Evolutionary conservation across 169 alveolate genomes (phyloP), one percentile per base, ranked within the genome.

Genomic region (Babesia microti): DNA sequence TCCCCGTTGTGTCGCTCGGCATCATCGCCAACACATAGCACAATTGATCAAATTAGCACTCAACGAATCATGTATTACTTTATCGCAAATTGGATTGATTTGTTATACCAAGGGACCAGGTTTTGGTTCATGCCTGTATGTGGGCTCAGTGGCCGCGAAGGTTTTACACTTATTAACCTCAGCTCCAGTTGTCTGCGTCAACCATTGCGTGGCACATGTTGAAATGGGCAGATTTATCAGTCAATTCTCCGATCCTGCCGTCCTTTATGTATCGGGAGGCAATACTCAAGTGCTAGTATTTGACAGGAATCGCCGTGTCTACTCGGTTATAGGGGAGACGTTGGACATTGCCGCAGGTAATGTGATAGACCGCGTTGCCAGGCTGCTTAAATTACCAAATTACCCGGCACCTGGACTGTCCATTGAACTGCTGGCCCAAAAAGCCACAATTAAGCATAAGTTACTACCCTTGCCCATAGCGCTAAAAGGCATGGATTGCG

Each of bases 21-120:
- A 93, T 73, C 99, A 95, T 59, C 79, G 97, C 65, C 67, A 73
- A 41, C 80, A 89, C 54, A 79, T 94, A 14, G 76, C 92, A 14
- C 81, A 71, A 30, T 52, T 92, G 47, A 70, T 95, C 12, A 63
- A 78, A 27, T 72, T 67, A 44, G 96, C 98, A 5, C 73, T 95
- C 28, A 59, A 72, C 32, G 68, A 65, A 43, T 85, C 98, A 6
- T 83, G 89, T 2, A 67, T 91, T 30, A 81, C 70, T 18, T 60
- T 89, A 23, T 47, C 69, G 17, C 86, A 87, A 47, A 81, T 92
- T 19, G 37, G 74, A 14, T 67, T 91, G 41, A 83, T 93, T 41
- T 89, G 96, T 18, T 95, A 91, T 55, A 93, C 99, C 19, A 90
- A 87, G 73, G 99, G 99, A 1, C 99, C 99, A n/a, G 98, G 99